phyloP scores from a whole-genome alignment of 1,284 basidiomycete species.

The Puccinia hordei region DNA sequence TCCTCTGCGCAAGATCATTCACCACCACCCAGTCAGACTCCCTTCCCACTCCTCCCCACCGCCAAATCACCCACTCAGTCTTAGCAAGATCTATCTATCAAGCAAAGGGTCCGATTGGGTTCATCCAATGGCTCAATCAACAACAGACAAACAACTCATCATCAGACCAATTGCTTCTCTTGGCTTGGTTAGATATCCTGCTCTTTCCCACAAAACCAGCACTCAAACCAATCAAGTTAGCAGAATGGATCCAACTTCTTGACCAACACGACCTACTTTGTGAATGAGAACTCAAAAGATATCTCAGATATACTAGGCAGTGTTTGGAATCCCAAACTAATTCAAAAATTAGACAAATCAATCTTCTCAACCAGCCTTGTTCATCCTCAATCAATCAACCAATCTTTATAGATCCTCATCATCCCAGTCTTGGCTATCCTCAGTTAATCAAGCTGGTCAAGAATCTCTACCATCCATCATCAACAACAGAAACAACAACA shows the following conservation, averaged over 20 bases:
- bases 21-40: no score
- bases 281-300: constrained; percentile 33
- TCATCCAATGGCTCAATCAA: not conserved
- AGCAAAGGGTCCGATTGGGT: not conserved
- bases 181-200: no score
- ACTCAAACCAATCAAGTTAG: constrained; percentile 2
- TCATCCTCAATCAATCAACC: no score
- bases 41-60: no score
- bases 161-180: constrained; percentile 11
- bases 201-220: no score
- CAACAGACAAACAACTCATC: not conserved
- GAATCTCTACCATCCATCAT: constrained; percentile 33
- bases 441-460: no score
- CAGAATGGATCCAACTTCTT: not conserved
- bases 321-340: no score
- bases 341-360: no score
- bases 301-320: constrained; percentile 35
- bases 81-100: constrained; percentile 17
- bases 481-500: not conserved
- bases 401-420: no score
- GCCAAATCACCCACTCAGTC: constrained; percentile 6
- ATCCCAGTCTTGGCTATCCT: no score
- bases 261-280: constrained; percentile 11
- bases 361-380: no score
- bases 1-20: no score